Percentiles rank a stretch among this genome's conserved stretches.
Conservation (phyloP, 78 protist species). For the Dictyostelium firmibasis region DNA sequence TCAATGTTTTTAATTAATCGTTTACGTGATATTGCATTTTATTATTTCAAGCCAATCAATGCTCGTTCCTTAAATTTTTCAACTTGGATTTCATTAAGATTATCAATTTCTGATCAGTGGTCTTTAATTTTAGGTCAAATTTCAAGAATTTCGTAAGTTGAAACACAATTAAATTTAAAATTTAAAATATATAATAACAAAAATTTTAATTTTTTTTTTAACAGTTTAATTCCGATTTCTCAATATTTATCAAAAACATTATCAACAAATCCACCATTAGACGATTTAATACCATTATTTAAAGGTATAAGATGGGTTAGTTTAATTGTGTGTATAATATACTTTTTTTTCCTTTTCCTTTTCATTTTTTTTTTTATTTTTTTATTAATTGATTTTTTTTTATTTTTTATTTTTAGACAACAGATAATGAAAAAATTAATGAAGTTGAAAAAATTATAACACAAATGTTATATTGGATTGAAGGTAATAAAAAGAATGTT, state of each 20-base stretch:
- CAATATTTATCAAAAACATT: conserved; percentile 5
- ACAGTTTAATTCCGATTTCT: conserved; percentile 37
- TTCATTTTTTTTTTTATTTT: neutral
- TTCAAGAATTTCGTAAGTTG: conserved; percentile 48
- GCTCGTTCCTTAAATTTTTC: conserved; percentile 37
- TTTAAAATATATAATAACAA: neutral
- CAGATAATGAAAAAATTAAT: conserved; percentile 52
- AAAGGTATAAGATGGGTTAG: conserved; percentile 72
- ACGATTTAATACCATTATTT: conserved; percentile 49
- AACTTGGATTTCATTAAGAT: conserved; percentile 46
- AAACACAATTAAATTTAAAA: no score
- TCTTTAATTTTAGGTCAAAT: conserved; percentile 69
- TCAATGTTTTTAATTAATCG: conserved; percentile 18
- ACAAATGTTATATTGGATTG: conserved; percentile 62
- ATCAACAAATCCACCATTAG: conserved; percentile 36
- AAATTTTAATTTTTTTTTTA: neutral
- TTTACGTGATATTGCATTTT: conserved; percentile 62
- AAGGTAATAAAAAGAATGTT: conserved; percentile 62
- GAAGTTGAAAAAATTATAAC: conserved; percentile 70
- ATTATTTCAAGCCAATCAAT: conserved; percentile 50
- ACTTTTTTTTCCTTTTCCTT: neutral
- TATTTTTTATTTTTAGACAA: neutral
- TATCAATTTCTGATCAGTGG: conserved; percentile 73
- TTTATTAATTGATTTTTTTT: neutral
- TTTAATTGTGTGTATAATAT: conserved; percentile 20